Base-by-base conservation (phyloP, 345 rosid genomes). In the Diplotaxis tenuifolia region DNA sequence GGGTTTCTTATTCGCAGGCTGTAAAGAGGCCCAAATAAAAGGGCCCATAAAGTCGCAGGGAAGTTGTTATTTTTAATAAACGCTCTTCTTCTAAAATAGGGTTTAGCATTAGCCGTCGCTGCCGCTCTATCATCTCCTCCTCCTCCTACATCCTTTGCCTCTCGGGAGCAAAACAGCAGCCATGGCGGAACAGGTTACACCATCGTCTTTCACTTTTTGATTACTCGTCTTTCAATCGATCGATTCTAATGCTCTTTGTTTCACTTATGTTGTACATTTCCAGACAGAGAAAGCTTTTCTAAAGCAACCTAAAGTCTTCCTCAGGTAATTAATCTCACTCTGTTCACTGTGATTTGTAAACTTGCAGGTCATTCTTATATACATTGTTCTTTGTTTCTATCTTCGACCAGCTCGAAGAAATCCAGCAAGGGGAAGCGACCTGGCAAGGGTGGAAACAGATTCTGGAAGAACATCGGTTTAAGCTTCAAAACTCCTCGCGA, bases 401-500 rank as follows among this genome's bases (percentile, higher is more conserved):
- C 1, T 19, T 32, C 3, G 8, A 27, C 62, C 71, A 93, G 98
- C 81, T 89, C 97, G 20, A 86, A 87, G 85, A 93, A 86, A 74
- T 56, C 96, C 20, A 88, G 85, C 22, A 93, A 93, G 69, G 98
- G 96, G 23, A 92, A 86, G 82, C 81, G 96, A 75, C 98, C 98
- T 15, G 96, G 98, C 0, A 93, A 93, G 78, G 96, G 93, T 10
- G 98, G 98, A 31, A 93, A 89, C 74, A 75, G 98, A 2, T 93
- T 79, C 80, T 86, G 83, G 83, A 93, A 93, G 88, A 89, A 83
- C 85, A 79, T 93, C 56, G 98, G 97, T 2, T 74, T 93, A 80
- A 89, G 92, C 3, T 93, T 93, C 67, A 93, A 93, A 82, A 93
- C 98, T 16, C 98, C 98, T 8, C 86, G 93, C 54, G 98, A 93